Evolutionary conservation across 2,329 filamentous ascomycete species (phyloP).

Genomic region (Cladophialophora yegresii): DNA sequence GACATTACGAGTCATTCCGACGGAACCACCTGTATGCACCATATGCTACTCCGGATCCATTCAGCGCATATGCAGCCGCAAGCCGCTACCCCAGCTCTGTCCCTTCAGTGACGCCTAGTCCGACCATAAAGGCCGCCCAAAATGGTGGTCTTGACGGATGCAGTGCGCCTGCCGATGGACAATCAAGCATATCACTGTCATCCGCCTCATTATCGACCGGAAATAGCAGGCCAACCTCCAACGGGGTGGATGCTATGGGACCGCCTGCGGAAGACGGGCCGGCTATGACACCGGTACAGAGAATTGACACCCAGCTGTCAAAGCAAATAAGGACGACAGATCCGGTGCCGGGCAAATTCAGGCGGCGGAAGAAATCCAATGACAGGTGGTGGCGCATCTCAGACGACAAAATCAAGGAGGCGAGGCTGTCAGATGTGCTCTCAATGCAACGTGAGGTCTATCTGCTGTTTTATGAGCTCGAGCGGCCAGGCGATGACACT

Average conservation of each 20-base stretch:
- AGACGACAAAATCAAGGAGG: constrained; percentile 93
- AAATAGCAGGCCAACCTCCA: constrained; percentile 30
- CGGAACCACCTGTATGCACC: constrained; percentile 78
- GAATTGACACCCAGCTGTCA: constrained; percentile 33
- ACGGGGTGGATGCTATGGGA: constrained; percentile 10
- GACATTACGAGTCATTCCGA: constrained; percentile 95
- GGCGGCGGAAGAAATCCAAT: constrained; percentile 62
- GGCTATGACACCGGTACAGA: constrained; percentile 20
- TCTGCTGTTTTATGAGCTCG: constrained; percentile 90
- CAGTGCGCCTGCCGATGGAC: constrained; percentile 38
- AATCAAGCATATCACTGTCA: constrained; percentile 32
- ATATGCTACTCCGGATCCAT: constrained; percentile 78
- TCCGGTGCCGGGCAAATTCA: constrained; percentile 40
- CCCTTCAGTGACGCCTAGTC: constrained; percentile 53
- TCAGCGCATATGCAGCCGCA: constrained; percentile 73
- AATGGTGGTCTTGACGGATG: constrained; percentile 37
- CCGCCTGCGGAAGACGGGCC: constrained; percentile 7
- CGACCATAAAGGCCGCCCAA: constrained; percentile 47
- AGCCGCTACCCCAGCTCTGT: constrained; percentile 61
- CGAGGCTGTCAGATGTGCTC: constrained; percentile 86
- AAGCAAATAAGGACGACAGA: constrained; percentile 34
- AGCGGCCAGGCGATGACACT: constrained; percentile 48
- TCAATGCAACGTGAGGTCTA: constrained; percentile 96
- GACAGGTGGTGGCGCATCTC: constrained; percentile 98
- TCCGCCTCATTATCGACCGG: constrained; percentile 26